phyloP scores from a whole-genome alignment of 139 green algal genomes.

The Closterium sp. region DNA sequence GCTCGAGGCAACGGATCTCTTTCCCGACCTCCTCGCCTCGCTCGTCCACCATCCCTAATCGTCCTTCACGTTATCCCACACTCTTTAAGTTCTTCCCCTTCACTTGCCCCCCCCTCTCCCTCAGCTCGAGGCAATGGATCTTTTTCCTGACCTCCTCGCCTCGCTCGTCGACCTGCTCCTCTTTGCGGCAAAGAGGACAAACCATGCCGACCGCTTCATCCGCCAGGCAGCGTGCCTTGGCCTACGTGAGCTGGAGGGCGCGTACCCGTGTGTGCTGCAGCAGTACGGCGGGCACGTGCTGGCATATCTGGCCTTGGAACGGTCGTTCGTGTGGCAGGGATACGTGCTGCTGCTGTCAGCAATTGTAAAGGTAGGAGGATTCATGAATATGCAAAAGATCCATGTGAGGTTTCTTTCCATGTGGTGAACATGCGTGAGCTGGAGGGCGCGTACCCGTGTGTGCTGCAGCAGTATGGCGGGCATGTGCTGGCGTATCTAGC shows the following conservation, averaged over 20 bases:
- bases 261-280: background rate
- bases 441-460: too few relatives aligned
- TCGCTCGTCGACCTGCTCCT: background rate
- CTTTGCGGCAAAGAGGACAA: background rate
- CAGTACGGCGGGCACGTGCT: background rate
- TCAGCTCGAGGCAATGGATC: background rate
- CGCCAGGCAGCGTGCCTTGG: background rate
- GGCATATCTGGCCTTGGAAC: background rate
- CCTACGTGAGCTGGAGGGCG: conserved; percentile 4
- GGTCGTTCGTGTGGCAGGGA: background rate
- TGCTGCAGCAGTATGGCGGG: too few relatives aligned
- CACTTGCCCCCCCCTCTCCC: too few relatives aligned
- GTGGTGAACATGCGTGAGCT: too few relatives aligned
- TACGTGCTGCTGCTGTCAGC: background rate
- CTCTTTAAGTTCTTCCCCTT: too few relatives aligned
- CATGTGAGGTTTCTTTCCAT: too few relatives aligned
- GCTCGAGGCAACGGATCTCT: too few relatives aligned
- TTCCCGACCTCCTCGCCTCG: too few relatives aligned
- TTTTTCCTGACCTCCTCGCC: background rate
- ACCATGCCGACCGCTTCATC: background rate
- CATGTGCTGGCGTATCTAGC: too few relatives aligned
- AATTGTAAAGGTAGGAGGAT: background rate
- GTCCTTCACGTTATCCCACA: too few relatives aligned
- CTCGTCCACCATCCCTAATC: too few relatives aligned
- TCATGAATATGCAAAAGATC: too few relatives aligned